phyloP scores from a whole-genome alignment of 805 yeast genomes.

The Kuraishia floccosa region DNA sequence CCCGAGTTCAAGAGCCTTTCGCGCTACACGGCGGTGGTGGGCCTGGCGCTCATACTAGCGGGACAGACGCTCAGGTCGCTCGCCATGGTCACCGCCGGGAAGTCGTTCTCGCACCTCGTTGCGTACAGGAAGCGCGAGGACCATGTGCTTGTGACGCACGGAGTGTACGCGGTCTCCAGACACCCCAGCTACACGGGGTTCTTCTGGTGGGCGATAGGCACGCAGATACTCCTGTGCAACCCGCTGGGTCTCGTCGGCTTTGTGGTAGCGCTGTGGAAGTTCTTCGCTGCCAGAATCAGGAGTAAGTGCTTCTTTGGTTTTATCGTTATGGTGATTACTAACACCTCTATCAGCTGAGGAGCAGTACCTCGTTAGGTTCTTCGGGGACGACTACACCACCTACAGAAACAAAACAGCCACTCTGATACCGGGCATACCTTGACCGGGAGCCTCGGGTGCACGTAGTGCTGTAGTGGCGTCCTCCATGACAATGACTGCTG shows the following conservation, averaged over 20 bases:
- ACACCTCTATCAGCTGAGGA: conserved; percentile 42
- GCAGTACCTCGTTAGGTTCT: conserved; percentile 46
- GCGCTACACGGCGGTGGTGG: conserved; percentile 21
- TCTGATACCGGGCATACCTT: conserved; percentile 56
- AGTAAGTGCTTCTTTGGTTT: conserved; percentile 12
- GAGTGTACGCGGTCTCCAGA: conserved; percentile 55
- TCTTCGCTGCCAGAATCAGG: conserved; percentile 56
- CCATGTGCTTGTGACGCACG: conserved; percentile 64
- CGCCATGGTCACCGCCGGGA: conserved; percentile 85
- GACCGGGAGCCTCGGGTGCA: neutral
- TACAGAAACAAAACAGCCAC: conserved; percentile 42
- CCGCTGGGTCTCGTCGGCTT: conserved; percentile 48
- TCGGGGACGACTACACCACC: conserved; percentile 49
- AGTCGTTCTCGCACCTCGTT: conserved; percentile 76
- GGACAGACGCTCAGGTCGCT: conserved; percentile 65
- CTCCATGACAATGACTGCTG: too few species aligned
- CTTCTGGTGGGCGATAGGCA: conserved; percentile 88
- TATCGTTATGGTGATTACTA: neutral
- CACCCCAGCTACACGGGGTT: conserved; percentile 93
- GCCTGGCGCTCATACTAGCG: conserved; percentile 29
- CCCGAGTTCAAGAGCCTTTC: conserved; percentile 22
- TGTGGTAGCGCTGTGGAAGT: conserved; percentile 44
- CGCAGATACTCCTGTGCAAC: conserved; percentile 63
- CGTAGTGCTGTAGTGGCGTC: too few species aligned
- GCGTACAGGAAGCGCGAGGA: conserved; percentile 36